phyloP scores from a whole-genome alignment of 805 yeast species.

The Candida maltosa region DNA sequence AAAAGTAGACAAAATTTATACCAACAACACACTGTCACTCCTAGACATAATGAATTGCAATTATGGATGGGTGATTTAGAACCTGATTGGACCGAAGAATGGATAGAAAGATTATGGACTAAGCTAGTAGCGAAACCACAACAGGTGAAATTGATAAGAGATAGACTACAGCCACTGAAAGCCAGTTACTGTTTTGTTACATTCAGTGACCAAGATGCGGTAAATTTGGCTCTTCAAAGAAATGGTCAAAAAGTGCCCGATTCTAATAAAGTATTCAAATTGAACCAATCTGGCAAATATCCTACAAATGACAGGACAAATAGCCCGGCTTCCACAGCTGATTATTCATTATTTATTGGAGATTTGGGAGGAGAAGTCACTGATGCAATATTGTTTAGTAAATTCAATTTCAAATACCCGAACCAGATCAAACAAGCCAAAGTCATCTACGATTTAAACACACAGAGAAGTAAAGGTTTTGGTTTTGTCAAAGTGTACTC shows the following conservation, averaged over 20 bases:
- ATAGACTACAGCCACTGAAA: constrained; percentile 48
- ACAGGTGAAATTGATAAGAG: constrained; percentile 67
- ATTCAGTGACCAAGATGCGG: constrained; percentile 58
- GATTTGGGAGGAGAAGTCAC: constrained; percentile 74
- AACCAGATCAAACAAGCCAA: constrained; percentile 69
- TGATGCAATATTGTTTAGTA: constrained; percentile 60
- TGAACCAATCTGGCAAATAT: constrained; percentile 64
- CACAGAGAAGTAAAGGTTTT: constrained; percentile 76
- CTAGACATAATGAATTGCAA: constrained; percentile 25
- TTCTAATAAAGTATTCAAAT: constrained; percentile 54
- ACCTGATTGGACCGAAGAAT: constrained; percentile 74
- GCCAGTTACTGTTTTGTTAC: constrained; percentile 73
- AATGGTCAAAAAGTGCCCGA: constrained; percentile 73
- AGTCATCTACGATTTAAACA: constrained; percentile 69
- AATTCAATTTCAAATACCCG: constrained; percentile 67
- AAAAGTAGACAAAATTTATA: constrained; percentile 8
- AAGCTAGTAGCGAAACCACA: constrained; percentile 59
- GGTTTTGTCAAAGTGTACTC: constrained; percentile 81
- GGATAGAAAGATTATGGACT: constrained; percentile 67
- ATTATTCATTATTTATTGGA: constrained; percentile 74
- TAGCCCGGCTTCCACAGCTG: constrained; percentile 10
- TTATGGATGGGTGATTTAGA: constrained; percentile 93
- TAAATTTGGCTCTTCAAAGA: constrained; percentile 60
- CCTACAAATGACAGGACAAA: not conserved
- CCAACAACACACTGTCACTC: constrained; percentile 8